phyloP scores from a whole-genome alignment of 2,329 filamentous ascomycete species.

The Shiraia sp. region DNA sequence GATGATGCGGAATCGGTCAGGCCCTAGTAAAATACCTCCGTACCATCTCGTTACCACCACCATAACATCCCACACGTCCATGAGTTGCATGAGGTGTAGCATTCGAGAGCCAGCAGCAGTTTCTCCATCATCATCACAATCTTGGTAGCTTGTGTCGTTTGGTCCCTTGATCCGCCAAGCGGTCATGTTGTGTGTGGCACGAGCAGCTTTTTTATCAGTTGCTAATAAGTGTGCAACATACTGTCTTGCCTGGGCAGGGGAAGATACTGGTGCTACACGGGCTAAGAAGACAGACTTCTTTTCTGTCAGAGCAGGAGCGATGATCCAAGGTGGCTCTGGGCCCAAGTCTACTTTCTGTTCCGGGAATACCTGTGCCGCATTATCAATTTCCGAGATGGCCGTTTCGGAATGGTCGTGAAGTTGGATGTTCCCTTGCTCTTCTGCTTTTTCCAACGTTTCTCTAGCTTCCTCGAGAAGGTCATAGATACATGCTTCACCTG shows the following conservation, averaged over 20 bases:
- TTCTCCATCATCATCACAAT: constrained; percentile 96
- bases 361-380: constrained; percentile 1
- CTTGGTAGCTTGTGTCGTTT: constrained; percentile 69
- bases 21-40: constrained; percentile 85
- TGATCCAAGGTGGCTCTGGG: constrained; percentile 66
- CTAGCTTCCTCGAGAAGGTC: constrained; percentile 76
- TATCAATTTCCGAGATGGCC: constrained; percentile 6
- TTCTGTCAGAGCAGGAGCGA: constrained; percentile 75
- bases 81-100: constrained; percentile 88
- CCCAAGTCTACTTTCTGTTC: constrained; percentile 28
- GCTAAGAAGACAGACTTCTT: constrained; percentile 89
- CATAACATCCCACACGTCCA: constrained; percentile 91
- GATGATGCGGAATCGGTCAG: constrained; percentile 87
- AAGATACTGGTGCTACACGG: constrained; percentile 70
- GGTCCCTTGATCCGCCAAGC: constrained; percentile 80
- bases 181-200: constrained; percentile 92
- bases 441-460: constrained; percentile 55
- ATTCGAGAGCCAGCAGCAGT: constrained; percentile 84
- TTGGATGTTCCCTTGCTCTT: constrained; percentile 32
- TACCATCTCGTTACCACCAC: constrained; percentile 96
- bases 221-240: constrained; percentile 77
- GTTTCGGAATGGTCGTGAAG: constrained; percentile 25
- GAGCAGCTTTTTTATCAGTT: constrained; percentile 81
- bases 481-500: constrained; percentile 82
- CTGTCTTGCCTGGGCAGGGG: constrained; percentile 69